phyloP scores from a whole-genome alignment of 192 early-diverging fungal species.

The Umbelopsis ramanniana region DNA sequence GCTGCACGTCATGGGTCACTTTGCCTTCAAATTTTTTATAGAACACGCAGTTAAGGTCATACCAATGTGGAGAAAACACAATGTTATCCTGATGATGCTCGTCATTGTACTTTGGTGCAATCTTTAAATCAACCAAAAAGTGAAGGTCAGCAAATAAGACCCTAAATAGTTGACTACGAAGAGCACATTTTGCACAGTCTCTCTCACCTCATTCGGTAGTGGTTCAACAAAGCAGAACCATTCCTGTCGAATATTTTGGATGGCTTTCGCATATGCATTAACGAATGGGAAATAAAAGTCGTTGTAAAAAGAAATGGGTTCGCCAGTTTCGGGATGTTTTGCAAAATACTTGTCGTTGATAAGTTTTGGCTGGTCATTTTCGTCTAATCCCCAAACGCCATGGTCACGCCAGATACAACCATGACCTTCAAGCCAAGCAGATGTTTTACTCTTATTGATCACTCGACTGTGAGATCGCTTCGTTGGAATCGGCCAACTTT shows the following conservation, averaged over 20 bases:
- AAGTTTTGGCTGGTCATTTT: slow-evolving; percentile 49
- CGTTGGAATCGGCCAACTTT: slow-evolving; percentile 79
- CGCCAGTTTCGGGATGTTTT: slow-evolving; percentile 58
- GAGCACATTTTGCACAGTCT: too few relatives aligned
- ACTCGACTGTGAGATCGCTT: slow-evolving; percentile 53
- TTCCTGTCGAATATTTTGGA: slow-evolving; percentile 57
- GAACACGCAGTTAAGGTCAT: slow-evolving; percentile 80
- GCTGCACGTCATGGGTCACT: slow-evolving; percentile 84
- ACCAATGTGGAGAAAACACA: slow-evolving; percentile 88
- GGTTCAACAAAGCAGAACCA: slow-evolving; percentile 79
- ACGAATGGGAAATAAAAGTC: slow-evolving; percentile 82
- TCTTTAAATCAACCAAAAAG: slow-evolving; percentile 24
- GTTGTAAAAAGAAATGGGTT: slow-evolving; percentile 61
- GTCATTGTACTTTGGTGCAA: slow-evolving; percentile 49
- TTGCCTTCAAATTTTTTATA: slow-evolving; percentile 70
- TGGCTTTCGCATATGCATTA: slow-evolving; percentile 62
- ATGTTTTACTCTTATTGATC: slow-evolving; percentile 60
- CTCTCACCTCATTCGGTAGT: slow-evolving; percentile 71
- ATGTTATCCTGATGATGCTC: slow-evolving; percentile 58
- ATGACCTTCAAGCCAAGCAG: slow-evolving; percentile 65
- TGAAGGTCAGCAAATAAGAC: neutral
- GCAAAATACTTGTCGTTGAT: slow-evolving; percentile 71
- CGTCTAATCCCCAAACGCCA: slow-evolving; percentile 73
- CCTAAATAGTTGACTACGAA: too few relatives aligned
- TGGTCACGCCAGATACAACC: slow-evolving; percentile 78